These are phyloP conservation scores for Aspergillus sp. DNA, from an alignment of 2,329 filamentous ascomycete species.

Conservation along the genomic window DNA sequence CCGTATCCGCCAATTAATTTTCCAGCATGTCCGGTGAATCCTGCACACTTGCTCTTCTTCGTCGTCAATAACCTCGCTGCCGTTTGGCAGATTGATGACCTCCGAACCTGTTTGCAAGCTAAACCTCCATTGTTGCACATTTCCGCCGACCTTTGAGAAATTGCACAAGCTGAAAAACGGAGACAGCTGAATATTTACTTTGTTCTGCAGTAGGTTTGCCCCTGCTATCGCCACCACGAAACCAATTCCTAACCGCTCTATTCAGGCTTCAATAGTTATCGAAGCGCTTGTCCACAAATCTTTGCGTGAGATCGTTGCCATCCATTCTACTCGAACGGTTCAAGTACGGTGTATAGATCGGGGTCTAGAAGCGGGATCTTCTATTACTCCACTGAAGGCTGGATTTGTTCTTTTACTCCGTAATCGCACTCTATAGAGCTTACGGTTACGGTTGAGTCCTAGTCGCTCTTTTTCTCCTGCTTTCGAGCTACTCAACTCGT, in stretches of 20 bases:
- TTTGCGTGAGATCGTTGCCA: not conserved
- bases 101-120: conserved; percentile 24
- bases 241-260: conserved; percentile 4
- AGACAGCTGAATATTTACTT: conserved; percentile 3
- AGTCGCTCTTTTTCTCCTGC: conserved; percentile 14
- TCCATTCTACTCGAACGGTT: not conserved
- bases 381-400: conserved; percentile 17
- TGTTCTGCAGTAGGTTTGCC: conserved; percentile 2
- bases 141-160: conserved; percentile 14
- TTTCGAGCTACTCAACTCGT: conserved; percentile 3
- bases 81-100: conserved; percentile 28
- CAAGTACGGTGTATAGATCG: conserved; percentile 8
- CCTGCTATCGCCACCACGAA: conserved; percentile 6
- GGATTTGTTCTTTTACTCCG: not conserved
- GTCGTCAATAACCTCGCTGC: conserved; percentile 28
- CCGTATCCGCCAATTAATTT: conserved; percentile 5
- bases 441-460: conserved; percentile 1
- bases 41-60: conserved; percentile 21
- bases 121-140: conserved; percentile 21
- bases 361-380: conserved; percentile 27
- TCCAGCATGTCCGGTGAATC: conserved; percentile 27
- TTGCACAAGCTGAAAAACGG: not conserved
- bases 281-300: conserved; percentile 5
- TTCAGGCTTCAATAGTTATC: conserved; percentile 2
- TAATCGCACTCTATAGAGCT: conserved; percentile 7